Percentiles rank a stretch among this genome's conserved stretches.
phyloP scores from a whole-genome alignment of 441 rosid species.

The Isatis lusitanica region DNA sequence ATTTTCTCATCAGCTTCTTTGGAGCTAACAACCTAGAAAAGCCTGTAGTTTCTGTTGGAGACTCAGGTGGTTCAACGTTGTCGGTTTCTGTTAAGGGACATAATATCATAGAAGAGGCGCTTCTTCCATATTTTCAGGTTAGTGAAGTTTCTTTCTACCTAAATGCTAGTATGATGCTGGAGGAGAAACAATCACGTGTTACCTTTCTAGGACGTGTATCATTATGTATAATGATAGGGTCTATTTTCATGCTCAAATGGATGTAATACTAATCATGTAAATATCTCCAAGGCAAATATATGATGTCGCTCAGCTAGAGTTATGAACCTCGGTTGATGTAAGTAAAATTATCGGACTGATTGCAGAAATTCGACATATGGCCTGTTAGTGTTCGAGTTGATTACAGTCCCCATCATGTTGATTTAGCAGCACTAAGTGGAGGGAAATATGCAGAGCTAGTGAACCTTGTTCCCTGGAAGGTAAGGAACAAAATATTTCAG shows the following conservation, averaged over 20 bases:
- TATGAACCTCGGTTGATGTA: slow-evolving; percentile 14
- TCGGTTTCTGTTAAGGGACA: slow-evolving; percentile 42
- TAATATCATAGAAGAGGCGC: slow-evolving; percentile 72
- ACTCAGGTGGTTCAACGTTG: slow-evolving; percentile 42
- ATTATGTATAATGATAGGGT: neutral
- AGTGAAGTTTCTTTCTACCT: slow-evolving; percentile 28
- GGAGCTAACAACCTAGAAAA: slow-evolving; percentile 58
- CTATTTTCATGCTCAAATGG: slow-evolving; percentile 14
- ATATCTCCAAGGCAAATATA: neutral
- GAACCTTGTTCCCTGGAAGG: slow-evolving; percentile 99
- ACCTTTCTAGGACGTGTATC: slow-evolving; percentile 17
- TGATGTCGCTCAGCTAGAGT: slow-evolving; percentile 7
- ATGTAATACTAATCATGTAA: slow-evolving; percentile 10
- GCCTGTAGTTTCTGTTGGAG: slow-evolving; percentile 45
- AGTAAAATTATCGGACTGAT: slow-evolving; percentile 39
- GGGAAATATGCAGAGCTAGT: slow-evolving; percentile 95
- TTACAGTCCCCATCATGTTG: slow-evolving; percentile 82
- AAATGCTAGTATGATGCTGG: slow-evolving; percentile 9
- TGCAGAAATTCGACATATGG: slow-evolving; percentile 89
- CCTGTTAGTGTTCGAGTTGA: slow-evolving; percentile 89
- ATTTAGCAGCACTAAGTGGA: slow-evolving; percentile 85
- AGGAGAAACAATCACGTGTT: slow-evolving; percentile 24
- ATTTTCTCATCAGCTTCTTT: slow-evolving; percentile 84
- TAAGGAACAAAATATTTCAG: slow-evolving; percentile 27
- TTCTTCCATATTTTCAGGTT: slow-evolving; percentile 99